These are phyloP conservation scores for Chalara sp. DNA, from an alignment of 2,329 filamentous ascomycete species.

Conservation along the genomic window DNA sequence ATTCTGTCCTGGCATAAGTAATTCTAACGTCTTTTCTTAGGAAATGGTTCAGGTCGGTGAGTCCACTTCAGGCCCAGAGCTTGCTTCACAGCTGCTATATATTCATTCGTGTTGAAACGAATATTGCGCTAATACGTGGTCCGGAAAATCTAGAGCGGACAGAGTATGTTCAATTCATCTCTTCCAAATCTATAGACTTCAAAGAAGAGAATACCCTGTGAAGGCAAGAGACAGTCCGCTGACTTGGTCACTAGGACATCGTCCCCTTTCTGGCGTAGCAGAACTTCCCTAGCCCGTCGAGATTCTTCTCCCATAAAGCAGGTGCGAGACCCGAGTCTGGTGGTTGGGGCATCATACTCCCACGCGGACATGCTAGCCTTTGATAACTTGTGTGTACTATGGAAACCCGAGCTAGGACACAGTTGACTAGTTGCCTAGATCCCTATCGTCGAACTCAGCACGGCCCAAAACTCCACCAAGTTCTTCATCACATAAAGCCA, in stretches of 20 bases:
- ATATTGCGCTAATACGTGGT: slow-evolving; percentile 10
- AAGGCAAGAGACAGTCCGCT: slow-evolving; percentile 10
- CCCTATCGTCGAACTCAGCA: slow-evolving; percentile 50
- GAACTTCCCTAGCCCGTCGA: slow-evolving; percentile 48
- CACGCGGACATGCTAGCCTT: slow-evolving; percentile 93
- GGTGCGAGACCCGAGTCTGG: slow-evolving; percentile 58
- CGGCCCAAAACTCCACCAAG: slow-evolving; percentile 72
- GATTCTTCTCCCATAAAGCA: slow-evolving; percentile 45
- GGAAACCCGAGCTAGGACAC: not conserved
- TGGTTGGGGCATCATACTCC: slow-evolving; percentile 92
- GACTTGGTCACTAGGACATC: slow-evolving; percentile 52
- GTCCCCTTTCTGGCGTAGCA: slow-evolving; percentile 80
- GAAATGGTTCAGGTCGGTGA: slow-evolving; percentile 99
- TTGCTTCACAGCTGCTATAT: no score
- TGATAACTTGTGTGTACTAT: slow-evolving; percentile 60
- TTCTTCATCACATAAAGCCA: slow-evolving; percentile 47
- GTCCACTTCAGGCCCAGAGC: slow-evolving; percentile 31
- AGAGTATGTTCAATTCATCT: slow-evolving; percentile 44
- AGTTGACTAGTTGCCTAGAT: slow-evolving; percentile 36
- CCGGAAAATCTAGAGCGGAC: slow-evolving; percentile 44
- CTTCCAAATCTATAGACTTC: not conserved
- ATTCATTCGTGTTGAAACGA: no score
- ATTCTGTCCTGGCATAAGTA: not conserved
- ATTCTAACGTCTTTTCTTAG: slow-evolving; percentile 37
- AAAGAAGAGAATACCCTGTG: not conserved